A percentile compares a stretch with the other conserved stretches of the same genome.
Conservation (phyloP, 495 filamentous ascomycete genomes). For the Xylaria bambusicola region DNA sequence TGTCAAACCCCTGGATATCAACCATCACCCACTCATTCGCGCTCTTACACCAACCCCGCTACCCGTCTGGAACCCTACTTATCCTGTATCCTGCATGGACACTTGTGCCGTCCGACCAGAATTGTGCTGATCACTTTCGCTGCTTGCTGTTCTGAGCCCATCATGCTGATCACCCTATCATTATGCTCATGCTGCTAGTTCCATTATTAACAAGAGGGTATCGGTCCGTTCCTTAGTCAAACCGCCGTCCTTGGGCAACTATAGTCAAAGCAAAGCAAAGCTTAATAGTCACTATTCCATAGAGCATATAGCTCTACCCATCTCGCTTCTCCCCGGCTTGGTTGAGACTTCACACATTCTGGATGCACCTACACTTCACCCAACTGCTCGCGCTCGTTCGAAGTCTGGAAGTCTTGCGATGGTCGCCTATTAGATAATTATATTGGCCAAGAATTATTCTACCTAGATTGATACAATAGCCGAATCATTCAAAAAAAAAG, state of each 20-base stretch:
- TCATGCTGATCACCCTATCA: conserved; percentile 41
- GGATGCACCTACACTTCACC: conserved; percentile 48
- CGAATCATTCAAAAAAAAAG: conserved; percentile 37
- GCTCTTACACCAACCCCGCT: conserved; percentile 21
- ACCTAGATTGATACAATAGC: conserved; percentile 3
- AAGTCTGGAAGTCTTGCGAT: conserved; percentile 31
- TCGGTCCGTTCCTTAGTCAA: conserved; percentile 43
- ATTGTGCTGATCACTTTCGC: conserved; percentile 23
- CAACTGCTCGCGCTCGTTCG: conserved; percentile 54
- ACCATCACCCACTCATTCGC: conserved; percentile 14
- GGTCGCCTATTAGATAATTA: conserved; percentile 14
- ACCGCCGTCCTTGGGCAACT: conserved; percentile 38
- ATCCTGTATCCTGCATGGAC: conserved; percentile 15
- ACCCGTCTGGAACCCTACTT: conserved; percentile 14
- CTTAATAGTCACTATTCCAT: conserved; percentile 17
- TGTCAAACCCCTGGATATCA: conserved; percentile 19
- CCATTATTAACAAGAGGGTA: conserved; percentile 44
- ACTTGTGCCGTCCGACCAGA: conserved; percentile 29
- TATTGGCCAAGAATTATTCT: not conserved
- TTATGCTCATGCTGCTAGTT: conserved; percentile 46
- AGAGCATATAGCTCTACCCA: conserved; percentile 43
- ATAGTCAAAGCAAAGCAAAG: conserved; percentile 15
- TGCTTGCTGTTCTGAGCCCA: conserved; percentile 27
- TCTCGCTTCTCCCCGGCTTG: conserved; percentile 31
- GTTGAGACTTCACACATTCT: conserved; percentile 31